A percentile compares a stretch with the other conserved stretches of the same genome.
Conservation (phyloP, 202 grass and related monocot genomes). For the Setaria viridis region DNA sequence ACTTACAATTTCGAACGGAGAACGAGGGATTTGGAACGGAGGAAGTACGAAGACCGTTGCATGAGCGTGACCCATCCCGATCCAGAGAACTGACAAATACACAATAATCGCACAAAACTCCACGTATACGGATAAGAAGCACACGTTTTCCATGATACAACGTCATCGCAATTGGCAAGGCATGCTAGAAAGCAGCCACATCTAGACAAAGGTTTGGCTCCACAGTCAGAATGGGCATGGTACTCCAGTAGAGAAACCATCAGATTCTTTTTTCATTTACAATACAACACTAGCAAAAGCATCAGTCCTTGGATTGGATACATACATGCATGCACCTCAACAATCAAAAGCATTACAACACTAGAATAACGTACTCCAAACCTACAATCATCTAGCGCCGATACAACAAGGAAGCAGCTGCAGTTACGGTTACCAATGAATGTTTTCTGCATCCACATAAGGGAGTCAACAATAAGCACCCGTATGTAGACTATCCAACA, state of each 20-base stretch:
- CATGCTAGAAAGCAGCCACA: background rate
- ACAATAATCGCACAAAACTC: background rate
- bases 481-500: slow-evolving; percentile 54
- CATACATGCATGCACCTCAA: slow-evolving; percentile 16
- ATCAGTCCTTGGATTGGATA: background rate
- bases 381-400: slow-evolving; percentile 40
- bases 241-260: background rate
- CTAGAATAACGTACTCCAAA: slow-evolving; percentile 14
- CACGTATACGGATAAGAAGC: background rate
- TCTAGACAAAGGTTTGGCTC: background rate
- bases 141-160: background rate
- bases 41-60: background rate
- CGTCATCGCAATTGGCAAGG: background rate
- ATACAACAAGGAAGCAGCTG: slow-evolving; percentile 4
- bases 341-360: slow-evolving; percentile 21
- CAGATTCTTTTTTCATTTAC: slow-evolving; percentile 29
- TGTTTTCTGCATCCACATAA: background rate
- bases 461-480: slow-evolving; percentile 33
- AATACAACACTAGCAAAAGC: slow-evolving; percentile 14
- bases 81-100: background rate
- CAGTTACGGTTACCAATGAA: slow-evolving; percentile 39
- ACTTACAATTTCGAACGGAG: too few relatives aligned
- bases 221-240: background rate
- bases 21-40: too few relatives aligned
- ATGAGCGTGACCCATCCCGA: background rate